Evolutionary conservation across 441 rosid genomes (phyloP).

Genomic region (Flueggea neowawraea): DNA sequence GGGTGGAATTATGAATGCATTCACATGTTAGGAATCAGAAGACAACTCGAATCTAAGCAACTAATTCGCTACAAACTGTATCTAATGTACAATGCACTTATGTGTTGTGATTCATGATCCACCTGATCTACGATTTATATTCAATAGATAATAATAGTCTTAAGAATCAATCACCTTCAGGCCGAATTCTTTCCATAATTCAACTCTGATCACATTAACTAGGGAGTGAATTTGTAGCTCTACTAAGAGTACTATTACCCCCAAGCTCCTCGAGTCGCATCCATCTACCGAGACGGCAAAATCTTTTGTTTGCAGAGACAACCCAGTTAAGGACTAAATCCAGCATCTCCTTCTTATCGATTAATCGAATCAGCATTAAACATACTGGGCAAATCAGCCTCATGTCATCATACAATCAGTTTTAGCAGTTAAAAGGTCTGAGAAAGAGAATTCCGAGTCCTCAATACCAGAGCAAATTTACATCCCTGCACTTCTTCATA

Average conservation of each 20-base stretch:
- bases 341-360: constrained; percentile 2
- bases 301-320: constrained; percentile 9
- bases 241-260: constrained; percentile 7
- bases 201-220: constrained; percentile 3
- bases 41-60: constrained; percentile 17
- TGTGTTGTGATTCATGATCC: constrained; percentile 10
- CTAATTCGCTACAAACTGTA: constrained; percentile 17
- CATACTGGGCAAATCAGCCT: too few species aligned
- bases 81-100: constrained; percentile 22
- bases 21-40: constrained; percentile 7
- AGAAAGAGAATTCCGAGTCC: neutral
- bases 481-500: neutral
- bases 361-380: neutral
- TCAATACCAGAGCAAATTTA: neutral
- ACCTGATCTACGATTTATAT: constrained; percentile 5
- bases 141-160: constrained; percentile 10
- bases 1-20: constrained; percentile 17
- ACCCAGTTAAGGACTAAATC: constrained; percentile 6
- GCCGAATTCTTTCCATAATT: constrained; percentile 13
- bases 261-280: neutral
- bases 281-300: constrained; percentile 12
- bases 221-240: constrained; percentile 9
- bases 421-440: constrained; percentile 1
- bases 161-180: constrained; percentile 6
- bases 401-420: constrained; percentile 1